Base-by-base conservation (phyloP, 768 basidiomycete species). In the Sarcodon aspratus region DNA sequence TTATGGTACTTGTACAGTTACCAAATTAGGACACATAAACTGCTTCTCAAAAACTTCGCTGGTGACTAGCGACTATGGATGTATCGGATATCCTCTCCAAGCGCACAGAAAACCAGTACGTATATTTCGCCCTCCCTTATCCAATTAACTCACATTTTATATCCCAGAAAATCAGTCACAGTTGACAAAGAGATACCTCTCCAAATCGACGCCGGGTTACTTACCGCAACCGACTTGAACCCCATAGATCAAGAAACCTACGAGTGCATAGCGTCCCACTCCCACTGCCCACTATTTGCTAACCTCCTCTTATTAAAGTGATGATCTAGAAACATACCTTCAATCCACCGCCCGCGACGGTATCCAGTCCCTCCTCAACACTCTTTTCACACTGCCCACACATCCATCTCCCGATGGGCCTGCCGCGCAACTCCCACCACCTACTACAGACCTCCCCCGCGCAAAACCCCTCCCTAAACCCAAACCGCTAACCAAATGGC, bases 401-500 rank as follows among this genome's bases (percentile, higher is more conserved):
- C 68, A 72, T 43, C 68, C 79, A 9, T 85, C 88, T 10, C 70
- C 75, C 15, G 85, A 90, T 52, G 94, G 94, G 1, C 90, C 90
- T 0, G 71, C 91, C 45, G 89, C 85, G 1, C 72, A 79, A 49
- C 83, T 96, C 3, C 94, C 95, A 0, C 59, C 78, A 1, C 85
- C 89, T 2, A 77, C 73, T 1, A 88, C 85, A 27, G 69, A 72
- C 44, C 76, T 98, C 1, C 96, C 96, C 0, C 79, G 96, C 18
- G 76, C 92, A 32, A 98, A 99, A 63, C 90, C 88, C 0, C 71
- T 98, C 2, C 96, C 94, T 0, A 94, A 92, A 59, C 85, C 87
- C 2, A 96, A 95, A 66, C 83, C 85, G 8, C 80, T 75, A 33
- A 98, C 95, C 7, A 98, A 96, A 65, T 99, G 96, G 96, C 90